Evolutionary conservation across 2,329 filamentous ascomycete genomes (phyloP).

Genomic region (Fusarium sp.): DNA sequence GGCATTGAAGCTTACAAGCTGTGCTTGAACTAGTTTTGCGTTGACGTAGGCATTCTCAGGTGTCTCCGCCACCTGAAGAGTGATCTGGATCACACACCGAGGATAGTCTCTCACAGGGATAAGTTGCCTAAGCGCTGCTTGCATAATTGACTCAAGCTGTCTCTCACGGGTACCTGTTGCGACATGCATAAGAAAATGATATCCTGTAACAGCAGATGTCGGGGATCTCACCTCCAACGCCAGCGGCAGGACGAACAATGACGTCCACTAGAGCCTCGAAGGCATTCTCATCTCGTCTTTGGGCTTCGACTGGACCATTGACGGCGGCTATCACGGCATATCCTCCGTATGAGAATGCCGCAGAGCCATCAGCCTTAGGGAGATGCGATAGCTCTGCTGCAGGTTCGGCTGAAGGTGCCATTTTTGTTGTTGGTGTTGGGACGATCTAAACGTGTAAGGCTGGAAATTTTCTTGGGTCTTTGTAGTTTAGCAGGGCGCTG

Average conservation of each 20-base stretch:
- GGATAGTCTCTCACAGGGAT: slow-evolving; percentile 82
- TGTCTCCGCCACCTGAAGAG: slow-evolving; percentile 79
- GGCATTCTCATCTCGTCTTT: slow-evolving; percentile 87
- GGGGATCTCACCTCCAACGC: slow-evolving; percentile 76
- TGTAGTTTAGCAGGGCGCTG: slow-evolving; percentile 21
- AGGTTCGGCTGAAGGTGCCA: slow-evolving; percentile 62
- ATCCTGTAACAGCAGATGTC: slow-evolving; percentile 1
- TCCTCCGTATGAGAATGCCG: slow-evolving; percentile 78
- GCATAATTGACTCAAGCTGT: slow-evolving; percentile 82
- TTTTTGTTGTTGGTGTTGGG: slow-evolving; percentile 48
- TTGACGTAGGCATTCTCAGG: slow-evolving; percentile 75
- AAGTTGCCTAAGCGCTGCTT: slow-evolving; percentile 78
- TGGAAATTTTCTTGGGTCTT: slow-evolving; percentile 33
- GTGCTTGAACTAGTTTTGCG: slow-evolving; percentile 70
- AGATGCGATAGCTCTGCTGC: slow-evolving; percentile 69
- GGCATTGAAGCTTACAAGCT: slow-evolving; percentile 62
- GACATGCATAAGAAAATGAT: slow-evolving; percentile 36
- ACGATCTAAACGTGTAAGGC: slow-evolving; percentile 9
- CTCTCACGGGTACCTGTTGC: slow-evolving; percentile 76
- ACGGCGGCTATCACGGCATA: slow-evolving; percentile 87
- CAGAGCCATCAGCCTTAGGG: slow-evolving; percentile 82
- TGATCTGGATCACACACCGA: slow-evolving; percentile 81
- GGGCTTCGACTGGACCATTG: slow-evolving; percentile 93
- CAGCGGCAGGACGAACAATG: slow-evolving; percentile 85
- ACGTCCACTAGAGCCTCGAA: slow-evolving; percentile 94